Evolutionary conservation across 1,139 yeast genomes (phyloP), one percentile per base, ranked within the genome.

Genomic region (Scheffersomyces lignicola): DNA sequence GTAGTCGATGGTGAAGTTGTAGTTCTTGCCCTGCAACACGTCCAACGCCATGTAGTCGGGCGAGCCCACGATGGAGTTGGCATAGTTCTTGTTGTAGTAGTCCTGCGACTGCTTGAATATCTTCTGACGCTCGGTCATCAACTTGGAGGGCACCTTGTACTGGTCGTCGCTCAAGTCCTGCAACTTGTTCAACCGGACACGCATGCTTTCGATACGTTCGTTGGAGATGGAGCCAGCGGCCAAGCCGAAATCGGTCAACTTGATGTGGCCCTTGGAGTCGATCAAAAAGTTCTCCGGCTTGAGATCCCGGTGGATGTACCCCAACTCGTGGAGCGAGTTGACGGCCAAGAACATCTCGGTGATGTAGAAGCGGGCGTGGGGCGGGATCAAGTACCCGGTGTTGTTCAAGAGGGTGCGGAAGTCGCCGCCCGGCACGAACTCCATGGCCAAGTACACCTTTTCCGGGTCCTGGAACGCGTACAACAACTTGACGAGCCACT

Each of bases 11-110:
- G 98, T 90, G 56, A 83, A 90, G 56, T 94, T 96, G 58, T 94
- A 94, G 42, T 83, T 83, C 51, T 84, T 84, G 7, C 98, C 98
- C 59, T 88, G 95, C 43, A 94, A 77, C 5, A 94, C 97, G 59
- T 94, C 99, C 37, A 94, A 73, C 1, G 99, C 98, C 99, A 94
- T 94, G 58, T 94, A 94, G 58, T 94, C 99, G 1, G 99, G 99
- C 5, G 96, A 86, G 0, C 99, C 99, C 9, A 94, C 99, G 46
- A 92, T 89, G 1, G 97, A 88, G 52, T 88, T 86, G 13, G 99
- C 98, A 50, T 84, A 81, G 49, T 85, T 87, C 16, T 24, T 17
- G 18, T 26, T 26, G 40, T 62, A 63, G 41, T 64, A 69, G 16
- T 68, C 73, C 53, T 95, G 83, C 43, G 85, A 65, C 20, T 85